Conservation (phyloP, 768 basidiomycete species). For the Suillus variegatus region DNA sequence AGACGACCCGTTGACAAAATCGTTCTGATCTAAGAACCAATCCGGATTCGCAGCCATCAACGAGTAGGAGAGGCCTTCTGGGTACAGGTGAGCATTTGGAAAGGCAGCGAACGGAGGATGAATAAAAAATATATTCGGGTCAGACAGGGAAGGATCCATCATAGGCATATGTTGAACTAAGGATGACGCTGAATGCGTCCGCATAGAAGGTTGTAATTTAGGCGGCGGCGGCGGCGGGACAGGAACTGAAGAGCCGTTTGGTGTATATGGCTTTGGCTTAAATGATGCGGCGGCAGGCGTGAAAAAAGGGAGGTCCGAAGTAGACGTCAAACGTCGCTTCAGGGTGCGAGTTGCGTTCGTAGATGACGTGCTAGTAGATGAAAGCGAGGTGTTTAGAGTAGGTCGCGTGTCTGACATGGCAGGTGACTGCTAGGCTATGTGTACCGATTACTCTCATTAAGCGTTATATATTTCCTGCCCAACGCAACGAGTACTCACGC, state of each 20-base stretch:
- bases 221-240: conserved; percentile 25
- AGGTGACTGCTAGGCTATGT: conserved; percentile 4
- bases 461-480: neutral
- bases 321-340: conserved; percentile 50
- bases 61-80: conserved; percentile 71
- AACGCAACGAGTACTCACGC: conserved; percentile 9
- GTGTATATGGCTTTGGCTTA: conserved; percentile 64
- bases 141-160: conserved; percentile 70
- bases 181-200: conserved; percentile 26
- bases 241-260: conserved; percentile 30
- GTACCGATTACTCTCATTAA: conserved; percentile 1
- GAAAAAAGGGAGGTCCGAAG: conserved; percentile 61
- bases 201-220: conserved; percentile 29
- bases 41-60: conserved; percentile 74
- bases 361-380: conserved; percentile 31
- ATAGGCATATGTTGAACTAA: conserved; percentile 50
- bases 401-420: conserved; percentile 23
- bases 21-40: conserved; percentile 75
- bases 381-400: conserved; percentile 19
- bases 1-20: conserved; percentile 54
- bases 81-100: conserved; percentile 58
- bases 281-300: conserved; percentile 64
- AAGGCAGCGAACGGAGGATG: conserved; percentile 73
- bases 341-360: conserved; percentile 30
- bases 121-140: conserved; percentile 67